Percentiles rank a stretch among this genome's conserved stretches.
phyloP scores from a whole-genome alignment of 2,329 filamentous ascomycete species.

The Calonectria crousiana region DNA sequence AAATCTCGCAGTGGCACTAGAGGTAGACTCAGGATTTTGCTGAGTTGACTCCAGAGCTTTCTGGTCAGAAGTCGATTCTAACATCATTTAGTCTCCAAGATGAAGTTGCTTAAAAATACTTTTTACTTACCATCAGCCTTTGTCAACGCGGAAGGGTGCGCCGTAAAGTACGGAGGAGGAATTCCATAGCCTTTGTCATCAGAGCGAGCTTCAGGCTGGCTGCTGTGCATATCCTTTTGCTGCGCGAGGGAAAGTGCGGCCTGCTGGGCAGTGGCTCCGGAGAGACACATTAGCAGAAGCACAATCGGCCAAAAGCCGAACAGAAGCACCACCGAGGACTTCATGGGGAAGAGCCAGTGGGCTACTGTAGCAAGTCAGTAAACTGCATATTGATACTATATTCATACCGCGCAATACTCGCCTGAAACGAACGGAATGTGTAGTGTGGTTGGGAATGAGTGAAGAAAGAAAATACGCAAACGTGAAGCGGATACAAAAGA shows the following conservation, averaged over 20 bases:
- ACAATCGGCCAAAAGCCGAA: slow-evolving; percentile 47
- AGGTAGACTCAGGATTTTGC: not conserved
- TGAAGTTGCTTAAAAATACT: accelerated
- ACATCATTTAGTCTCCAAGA: slow-evolving; percentile 16
- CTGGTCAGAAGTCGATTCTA: slow-evolving; percentile 7
- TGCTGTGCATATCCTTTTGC: slow-evolving; percentile 18
- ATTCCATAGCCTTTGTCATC: slow-evolving; percentile 32
- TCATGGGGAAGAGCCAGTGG: slow-evolving; percentile 50
- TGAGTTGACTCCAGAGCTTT: not conserved
- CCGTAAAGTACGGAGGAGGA: slow-evolving; percentile 42
- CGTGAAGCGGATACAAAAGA: slow-evolving; percentile 5
- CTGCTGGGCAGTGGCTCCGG: slow-evolving; percentile 23
- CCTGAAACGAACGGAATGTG: not conserved
- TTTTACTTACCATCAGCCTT: slow-evolving; percentile 29
- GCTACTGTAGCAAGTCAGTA: not conserved
- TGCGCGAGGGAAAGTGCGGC: slow-evolving; percentile 14
- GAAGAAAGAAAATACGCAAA: not conserved
- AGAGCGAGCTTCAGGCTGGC: slow-evolving; percentile 22
- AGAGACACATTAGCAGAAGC: slow-evolving; percentile 42
- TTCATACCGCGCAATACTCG: not conserved
- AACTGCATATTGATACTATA: no score
- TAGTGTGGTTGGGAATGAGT: not conserved
- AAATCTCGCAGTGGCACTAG: not conserved
- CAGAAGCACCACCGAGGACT: slow-evolving; percentile 44
- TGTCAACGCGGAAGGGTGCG: slow-evolving; percentile 7